These are phyloP conservation scores for Stephania japonica DNA, from an alignment of 164 flowering plant genomes.

Conservation along the genomic window DNA sequence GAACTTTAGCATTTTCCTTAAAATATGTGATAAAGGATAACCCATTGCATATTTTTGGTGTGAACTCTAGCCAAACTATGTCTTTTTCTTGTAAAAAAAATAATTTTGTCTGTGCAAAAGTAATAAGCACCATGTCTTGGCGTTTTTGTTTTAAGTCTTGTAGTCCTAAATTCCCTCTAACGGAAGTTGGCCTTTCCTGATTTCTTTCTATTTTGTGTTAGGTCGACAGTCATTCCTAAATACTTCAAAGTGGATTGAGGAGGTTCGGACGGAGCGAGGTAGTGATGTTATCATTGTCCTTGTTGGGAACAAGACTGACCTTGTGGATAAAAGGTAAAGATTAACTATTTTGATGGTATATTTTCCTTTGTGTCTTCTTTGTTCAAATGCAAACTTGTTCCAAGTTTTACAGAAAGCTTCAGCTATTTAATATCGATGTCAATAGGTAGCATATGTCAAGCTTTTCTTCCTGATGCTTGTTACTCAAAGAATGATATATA, in stretches of 20 bases:
- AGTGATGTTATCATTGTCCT: conserved; percentile 69
- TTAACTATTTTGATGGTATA: background rate
- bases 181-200: background rate
- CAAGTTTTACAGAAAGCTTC: too few species aligned
- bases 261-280: conserved; percentile 64
- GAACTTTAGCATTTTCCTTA: too few species aligned
- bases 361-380: background rate
- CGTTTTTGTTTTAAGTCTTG: background rate
- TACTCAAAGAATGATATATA: too few species aligned
- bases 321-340: conserved; percentile 57
- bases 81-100: background rate
- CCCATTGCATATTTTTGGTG: background rate
- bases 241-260: conserved; percentile 63
- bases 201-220: conserved; percentile 14
- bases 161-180: background rate
- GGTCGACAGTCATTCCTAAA: conserved; percentile 56
- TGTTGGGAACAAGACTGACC: conserved; percentile 67
- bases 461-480: too few species aligned
- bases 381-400: background rate
- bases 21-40: background rate
- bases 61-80: background rate
- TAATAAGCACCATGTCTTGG: background rate
- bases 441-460: too few species aligned
- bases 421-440: too few species aligned
- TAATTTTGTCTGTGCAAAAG: background rate